Conservation (phyloP, 2,329 filamentous ascomycete genomes). For the Epichloe typhina region DNA sequence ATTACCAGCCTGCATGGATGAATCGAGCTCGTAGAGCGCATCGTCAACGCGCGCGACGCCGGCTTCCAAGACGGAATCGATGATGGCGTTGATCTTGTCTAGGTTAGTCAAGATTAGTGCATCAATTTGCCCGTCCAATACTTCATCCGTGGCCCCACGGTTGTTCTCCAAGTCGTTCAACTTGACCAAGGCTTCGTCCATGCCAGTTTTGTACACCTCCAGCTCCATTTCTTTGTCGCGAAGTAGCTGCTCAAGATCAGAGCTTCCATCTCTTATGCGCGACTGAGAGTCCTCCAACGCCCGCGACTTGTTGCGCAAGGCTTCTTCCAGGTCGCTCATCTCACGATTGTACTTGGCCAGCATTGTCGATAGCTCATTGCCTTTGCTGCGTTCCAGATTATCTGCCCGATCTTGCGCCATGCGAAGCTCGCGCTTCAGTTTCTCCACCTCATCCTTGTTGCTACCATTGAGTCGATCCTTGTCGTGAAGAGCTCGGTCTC, state of each 20-base stretch:
- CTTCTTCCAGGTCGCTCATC: constrained; percentile 92
- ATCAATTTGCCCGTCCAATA: constrained; percentile 82
- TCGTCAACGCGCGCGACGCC: constrained; percentile 92
- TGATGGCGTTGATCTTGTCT: constrained; percentile 91
- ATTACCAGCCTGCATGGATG: constrained; percentile 95
- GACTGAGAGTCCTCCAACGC: constrained; percentile 72
- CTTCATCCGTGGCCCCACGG: constrained; percentile 63
- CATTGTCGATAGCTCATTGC: constrained; percentile 88
- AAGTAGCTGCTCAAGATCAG: constrained; percentile 72
- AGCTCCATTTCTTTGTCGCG: constrained; percentile 95
- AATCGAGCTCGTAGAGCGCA: constrained; percentile 92
- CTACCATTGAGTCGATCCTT: constrained; percentile 76
- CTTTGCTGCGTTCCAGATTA: constrained; percentile 84
- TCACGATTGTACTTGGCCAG: constrained; percentile 93
- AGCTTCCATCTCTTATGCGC: constrained; percentile 66
- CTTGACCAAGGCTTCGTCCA: constrained; percentile 91
- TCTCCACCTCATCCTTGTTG: constrained; percentile 88
- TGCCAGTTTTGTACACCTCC: constrained; percentile 93
- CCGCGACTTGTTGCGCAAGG: constrained; percentile 74
- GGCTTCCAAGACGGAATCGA: constrained; percentile 88
- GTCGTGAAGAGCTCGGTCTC: constrained; percentile 85
- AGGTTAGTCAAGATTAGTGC: constrained; percentile 75
- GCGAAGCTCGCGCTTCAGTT: constrained; percentile 82
- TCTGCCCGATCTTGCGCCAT: constrained; percentile 86
- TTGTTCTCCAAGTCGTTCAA: constrained; percentile 74